A percentile compares a stretch with the other conserved stretches of the same genome.
phyloP scores from a whole-genome alignment of 768 basidiomycete species.

The Cystoderma amianthinum region DNA sequence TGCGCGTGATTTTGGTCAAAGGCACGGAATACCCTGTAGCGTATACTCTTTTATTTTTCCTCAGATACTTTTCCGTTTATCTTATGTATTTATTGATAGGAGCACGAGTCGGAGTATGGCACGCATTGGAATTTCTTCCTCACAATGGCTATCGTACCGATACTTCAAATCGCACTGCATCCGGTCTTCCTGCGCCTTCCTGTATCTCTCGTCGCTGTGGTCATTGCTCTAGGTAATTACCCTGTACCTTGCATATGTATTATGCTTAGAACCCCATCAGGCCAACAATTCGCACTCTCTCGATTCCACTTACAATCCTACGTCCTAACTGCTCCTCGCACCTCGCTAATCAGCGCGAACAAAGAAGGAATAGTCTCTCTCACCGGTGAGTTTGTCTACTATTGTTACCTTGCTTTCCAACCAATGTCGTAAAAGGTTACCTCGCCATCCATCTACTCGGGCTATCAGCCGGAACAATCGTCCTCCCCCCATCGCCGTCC shows the following conservation, averaged over 20 bases:
- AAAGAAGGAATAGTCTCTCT: constrained; percentile 90
- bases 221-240: constrained; percentile 49
- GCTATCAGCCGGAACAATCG: constrained; percentile 69
- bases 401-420: not conserved
- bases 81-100: too few relatives aligned
- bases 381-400: constrained; percentile 35
- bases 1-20: constrained; percentile 83
- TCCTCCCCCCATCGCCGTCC: constrained; percentile 74
- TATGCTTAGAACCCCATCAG: constrained; percentile 26
- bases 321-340: constrained; percentile 60
- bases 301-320: constrained; percentile 49
- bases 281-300: constrained; percentile 64
- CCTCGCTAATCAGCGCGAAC: constrained; percentile 65
- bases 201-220: constrained; percentile 54
- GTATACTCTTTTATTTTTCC: not conserved
- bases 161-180: constrained; percentile 63
- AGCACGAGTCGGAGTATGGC: constrained; percentile 95
- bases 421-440: constrained; percentile 60
- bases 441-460: constrained; percentile 87
- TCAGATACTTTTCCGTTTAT: not conserved
- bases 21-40: constrained; percentile 90
- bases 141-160: constrained; percentile 76
- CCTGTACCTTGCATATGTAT: not conserved
- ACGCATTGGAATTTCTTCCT: constrained; percentile 99
- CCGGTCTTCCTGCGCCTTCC: constrained; percentile 54